Base-by-base conservation (phyloP, 2,329 filamentous ascomycete species). In the Penicillium freii region DNA sequence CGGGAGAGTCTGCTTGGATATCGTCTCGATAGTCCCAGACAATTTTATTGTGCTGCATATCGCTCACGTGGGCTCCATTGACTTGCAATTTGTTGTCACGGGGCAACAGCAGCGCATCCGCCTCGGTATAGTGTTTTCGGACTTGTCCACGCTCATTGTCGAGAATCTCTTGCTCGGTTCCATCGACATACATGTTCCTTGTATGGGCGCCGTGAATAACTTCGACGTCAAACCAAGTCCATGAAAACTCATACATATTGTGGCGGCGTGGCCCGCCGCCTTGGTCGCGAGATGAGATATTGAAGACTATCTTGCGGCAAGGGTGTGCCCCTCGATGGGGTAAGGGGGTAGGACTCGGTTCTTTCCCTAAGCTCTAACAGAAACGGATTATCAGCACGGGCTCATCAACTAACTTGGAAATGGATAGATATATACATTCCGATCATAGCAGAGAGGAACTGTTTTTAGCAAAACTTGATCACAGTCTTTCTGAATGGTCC, bases 171-270 rank as follows among this genome's bases (percentile, higher is more conserved):
- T 60, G 58, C 21, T 63, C 55, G 3, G 34, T 49, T 8, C 62
- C 53, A 15, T 66, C 48, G 31, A 40, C 46, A 29, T 66, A 63
- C 59, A 63, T 62, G 9, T 62, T 60, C 33, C 38, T 53, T n/a
- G 53, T 55, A 27, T 72, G 64, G 21, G 68, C 66, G 1, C 52
- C 59, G 23, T 50, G 69, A 19, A 73, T 65, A 6, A 74, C 58
- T 51, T 75, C 72, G 1, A 63, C 63, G 45, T 76, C 73, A 55
- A 77, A 76, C 75, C 75, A 77, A 21, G 74, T 74, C 56, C 59
- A 74, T 13, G 74, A 74, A 23, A 62, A 63, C 6, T 65, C 43
- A 54, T 73, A 75, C 38, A 59, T 65, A n/a, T 66, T 59, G 19
- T 61, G 56, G 27, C 45, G 56, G 7, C 59, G 44, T 17, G 17